These are phyloP conservation scores for Fusarium coffeatum DNA, from an alignment of 2,329 filamentous ascomycete genomes.

Conservation along the genomic window DNA sequence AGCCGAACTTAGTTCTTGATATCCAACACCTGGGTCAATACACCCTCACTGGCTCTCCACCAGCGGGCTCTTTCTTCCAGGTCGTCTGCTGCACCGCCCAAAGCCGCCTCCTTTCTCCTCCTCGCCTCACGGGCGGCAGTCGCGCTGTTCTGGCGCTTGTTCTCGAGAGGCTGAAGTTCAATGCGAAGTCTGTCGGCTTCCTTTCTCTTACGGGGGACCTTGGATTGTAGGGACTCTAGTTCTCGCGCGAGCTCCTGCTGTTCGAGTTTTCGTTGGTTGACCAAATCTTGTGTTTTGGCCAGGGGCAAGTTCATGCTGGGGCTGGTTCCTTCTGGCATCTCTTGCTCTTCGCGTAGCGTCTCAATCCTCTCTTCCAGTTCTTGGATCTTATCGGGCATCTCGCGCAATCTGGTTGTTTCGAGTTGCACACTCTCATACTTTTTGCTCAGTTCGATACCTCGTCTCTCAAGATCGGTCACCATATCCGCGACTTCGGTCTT, in stretches of 20 bases:
- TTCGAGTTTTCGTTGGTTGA: constrained; percentile 63
- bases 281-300: constrained; percentile 65
- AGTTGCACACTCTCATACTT: constrained; percentile 64
- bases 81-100: constrained; percentile 76
- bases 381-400: constrained; percentile 63
- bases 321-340: constrained; percentile 48
- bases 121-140: constrained; percentile 77
- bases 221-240: constrained; percentile 70
- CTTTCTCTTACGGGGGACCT: constrained; percentile 72
- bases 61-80: constrained; percentile 80
- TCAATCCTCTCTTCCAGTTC: constrained; percentile 62
- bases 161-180: constrained; percentile 76
- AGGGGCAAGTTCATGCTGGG: constrained; percentile 67
- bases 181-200: constrained; percentile 74
- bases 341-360: constrained; percentile 57
- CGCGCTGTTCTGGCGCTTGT: constrained; percentile 71
- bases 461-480: constrained; percentile 76
- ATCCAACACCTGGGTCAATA: constrained; percentile 72
- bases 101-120: constrained; percentile 72
- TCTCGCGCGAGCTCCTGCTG: constrained; percentile 70
- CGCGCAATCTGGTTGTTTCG: constrained; percentile 61
- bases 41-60: constrained; percentile 76
- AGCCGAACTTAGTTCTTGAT: constrained; percentile 54
- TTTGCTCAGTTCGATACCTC: constrained; percentile 67
- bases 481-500: constrained; percentile 83